Base-by-base conservation (phyloP, 352 stramenopile species). In the Phytophthora agathidicida region DNA sequence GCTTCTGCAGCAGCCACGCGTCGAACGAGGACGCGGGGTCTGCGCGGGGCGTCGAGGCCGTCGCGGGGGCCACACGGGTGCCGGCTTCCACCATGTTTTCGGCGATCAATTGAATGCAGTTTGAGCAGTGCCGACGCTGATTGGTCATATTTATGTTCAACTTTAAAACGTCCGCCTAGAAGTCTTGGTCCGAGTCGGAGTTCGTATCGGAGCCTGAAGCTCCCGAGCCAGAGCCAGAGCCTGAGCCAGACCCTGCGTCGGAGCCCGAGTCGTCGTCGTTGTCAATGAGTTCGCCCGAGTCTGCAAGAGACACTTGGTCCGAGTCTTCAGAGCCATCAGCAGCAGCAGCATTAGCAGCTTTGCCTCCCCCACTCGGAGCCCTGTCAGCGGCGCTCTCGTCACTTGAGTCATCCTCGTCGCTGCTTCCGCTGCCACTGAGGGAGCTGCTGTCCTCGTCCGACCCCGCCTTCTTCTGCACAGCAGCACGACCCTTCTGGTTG, bases 161-260 rank as follows among this genome's bases (percentile, higher is more conserved):
- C n/a, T n/a, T n/a, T n/a, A n/a, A 27, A 44, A 5, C 7, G 17
- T 13, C 16, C 44, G 16, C 31, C 75, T 46, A 93, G 45, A 94
- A 92, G 51, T 93, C 83, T 57, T 91, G 86, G 50, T 93, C 83
- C n/a, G 82, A 93, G 50, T 93, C 86, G 24, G 77, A 92, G 51
- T 84, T 86, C 4, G 77, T 88, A 28, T 84, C 80, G n/a, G 82
- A 89, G 17, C 71, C 77, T 6, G 75, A 89, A 3, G 71, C 68
- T 13, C 75, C 74, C n/a, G 79, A 88, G 14, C 77, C 79, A 3
- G 84, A 93, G 7, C 75, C 68, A 1, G 79, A 90, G 33, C 71
- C 72, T 17, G 63, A 71, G 10, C 56, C 69, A 8, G 67, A 73
- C 1, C 61, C 64, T 27, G 45, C 68, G 36, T 84, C 81, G n/a